Base-by-base conservation (phyloP, 805 yeast genomes). In the Zygoascus tannicola region DNA sequence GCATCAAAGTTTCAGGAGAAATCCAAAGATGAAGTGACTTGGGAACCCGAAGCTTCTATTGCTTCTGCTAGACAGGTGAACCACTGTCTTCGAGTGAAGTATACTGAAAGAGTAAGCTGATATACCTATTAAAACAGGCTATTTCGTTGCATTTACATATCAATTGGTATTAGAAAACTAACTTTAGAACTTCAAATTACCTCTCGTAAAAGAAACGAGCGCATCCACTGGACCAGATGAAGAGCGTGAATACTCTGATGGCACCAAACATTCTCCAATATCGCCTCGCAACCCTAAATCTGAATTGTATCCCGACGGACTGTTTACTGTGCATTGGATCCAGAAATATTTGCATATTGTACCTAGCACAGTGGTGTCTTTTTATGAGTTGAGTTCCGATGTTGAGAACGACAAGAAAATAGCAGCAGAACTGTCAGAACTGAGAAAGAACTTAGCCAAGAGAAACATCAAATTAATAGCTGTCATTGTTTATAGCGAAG, bases 251-350 rank as follows among this genome's bases (percentile, higher is more conserved):
- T 45, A 46, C 33, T 28, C 38, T 5, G 42, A 38, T 26, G 50
- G 46, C n/a, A 19, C 33, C n/a, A n/a, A 10, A 18, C 65, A 64
- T 16, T 59, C 68, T 2, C 49, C 51, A 4, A 46, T 66, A 8
- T 74, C 80, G 0, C 79, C 80, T 2, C 60, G 66, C 39, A 65
- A 68, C 40, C 62, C 63, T n/a, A 59, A 60, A 2, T 64, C 73
- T 0, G 52, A 56, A 1, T 44, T 68, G 23, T 68, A 57, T 48
- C 73, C 75, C 1, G 60, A 67, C 30, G 68, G 70, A 0, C 50
- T 75, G 1, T 53, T 75, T 23, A 64, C 72, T 1, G 50, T 56
- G 1, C 62, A 71, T 21, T 80, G 85, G 85, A 46, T 77, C 12
- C 65, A 67, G 30, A 78, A 76, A 52, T 75, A 78, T 52, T 60